Conservation (phyloP, 2,329 filamentous ascomycete genomes). For the Helicocarpus griseus region DNA sequence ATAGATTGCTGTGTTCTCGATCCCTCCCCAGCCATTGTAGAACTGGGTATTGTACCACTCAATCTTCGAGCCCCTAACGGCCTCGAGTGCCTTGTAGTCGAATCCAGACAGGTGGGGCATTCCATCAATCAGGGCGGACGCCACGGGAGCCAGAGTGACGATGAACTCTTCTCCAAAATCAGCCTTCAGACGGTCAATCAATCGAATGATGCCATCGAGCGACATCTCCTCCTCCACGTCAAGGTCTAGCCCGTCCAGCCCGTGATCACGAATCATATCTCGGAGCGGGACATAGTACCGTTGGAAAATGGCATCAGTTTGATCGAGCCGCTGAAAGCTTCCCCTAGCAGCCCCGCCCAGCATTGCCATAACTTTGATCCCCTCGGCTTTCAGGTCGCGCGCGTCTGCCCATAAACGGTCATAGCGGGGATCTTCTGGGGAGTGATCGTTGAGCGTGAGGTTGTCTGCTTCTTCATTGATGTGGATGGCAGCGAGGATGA, state of each 20-base stretch:
- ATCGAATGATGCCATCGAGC: constrained; percentile 53
- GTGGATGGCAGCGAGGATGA: constrained; percentile 81
- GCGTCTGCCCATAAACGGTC: constrained; percentile 71
- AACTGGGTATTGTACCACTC: constrained; percentile 88
- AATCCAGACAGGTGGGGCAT: constrained; percentile 65
- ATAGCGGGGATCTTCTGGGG: constrained; percentile 57
- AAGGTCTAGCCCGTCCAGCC: constrained; percentile 62
- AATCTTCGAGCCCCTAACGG: constrained; percentile 55
- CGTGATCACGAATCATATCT: constrained; percentile 51
- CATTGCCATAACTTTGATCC: constrained; percentile 77
- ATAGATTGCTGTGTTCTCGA: constrained; percentile 40
- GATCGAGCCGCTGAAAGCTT: constrained; percentile 55
- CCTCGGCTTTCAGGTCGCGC: constrained; percentile 57
- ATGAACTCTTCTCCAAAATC: constrained; percentile 50
- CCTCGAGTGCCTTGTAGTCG: constrained; percentile 65
- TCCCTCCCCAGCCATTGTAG: constrained; percentile 80
- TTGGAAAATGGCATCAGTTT: constrained; percentile 55
- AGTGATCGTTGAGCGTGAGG: constrained; percentile 72
- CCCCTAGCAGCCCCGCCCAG: constrained; percentile 75
- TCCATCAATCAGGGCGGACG: constrained; percentile 56
- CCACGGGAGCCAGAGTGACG: constrained; percentile 74
- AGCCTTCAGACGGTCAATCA: constrained; percentile 56
- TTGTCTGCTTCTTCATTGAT: constrained; percentile 58
- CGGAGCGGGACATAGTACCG: constrained; percentile 61
- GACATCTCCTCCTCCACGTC: constrained; percentile 72